Base-by-base conservation (phyloP, 2,329 filamentous ascomycete species). In the Chrysoporthe austroafricana region DNA sequence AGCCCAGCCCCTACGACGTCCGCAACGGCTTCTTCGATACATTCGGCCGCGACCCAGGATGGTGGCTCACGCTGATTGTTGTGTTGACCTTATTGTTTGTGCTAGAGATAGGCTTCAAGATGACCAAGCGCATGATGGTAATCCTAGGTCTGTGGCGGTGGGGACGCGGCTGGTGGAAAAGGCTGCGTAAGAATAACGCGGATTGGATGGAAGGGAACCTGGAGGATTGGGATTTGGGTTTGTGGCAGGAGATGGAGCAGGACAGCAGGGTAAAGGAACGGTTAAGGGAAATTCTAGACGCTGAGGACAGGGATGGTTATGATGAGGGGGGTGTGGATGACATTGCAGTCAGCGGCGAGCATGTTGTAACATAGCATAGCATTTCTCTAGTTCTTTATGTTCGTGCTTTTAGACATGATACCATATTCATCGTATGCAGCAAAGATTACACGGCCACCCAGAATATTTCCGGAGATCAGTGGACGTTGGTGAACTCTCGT, bases 41-140 rank as follows among this genome's bases (percentile, higher is more conserved):
- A 0, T 94, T 91, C 66, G 93, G 93, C 16, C 81, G 80, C 32
- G 90, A 92, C 69, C 79, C 86, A 0, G 80, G 86, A 0, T 96
- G 93, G 91, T 97, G 92, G 92, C 80, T 86, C 1, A 88, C 88
- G 0, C 79, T 94, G 2, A 81, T 94, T 57, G 79, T 92, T 36
- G 86, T 89, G 3, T 77, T 94, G 0, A 78, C 82, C 9, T 77
- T 87, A 0, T 84, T 91, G 4, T 80, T 90, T 14, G 77, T 88
- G 14, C 82, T 93, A 54, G 92, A 96, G 73, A 77, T 93, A 7
- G 81, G 83, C 1, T 84, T 90, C 70, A 86, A 83, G 69, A 77
- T 80, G 0, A 68, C 79, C 9, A 84, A 83, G 72, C 80, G 83
- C 2, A 79, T 79, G 46, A 69, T 88, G 54, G 77, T 85, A 26